phyloP scores from a whole-genome alignment of 768 basidiomycete species.

The Suillus luteus region DNA sequence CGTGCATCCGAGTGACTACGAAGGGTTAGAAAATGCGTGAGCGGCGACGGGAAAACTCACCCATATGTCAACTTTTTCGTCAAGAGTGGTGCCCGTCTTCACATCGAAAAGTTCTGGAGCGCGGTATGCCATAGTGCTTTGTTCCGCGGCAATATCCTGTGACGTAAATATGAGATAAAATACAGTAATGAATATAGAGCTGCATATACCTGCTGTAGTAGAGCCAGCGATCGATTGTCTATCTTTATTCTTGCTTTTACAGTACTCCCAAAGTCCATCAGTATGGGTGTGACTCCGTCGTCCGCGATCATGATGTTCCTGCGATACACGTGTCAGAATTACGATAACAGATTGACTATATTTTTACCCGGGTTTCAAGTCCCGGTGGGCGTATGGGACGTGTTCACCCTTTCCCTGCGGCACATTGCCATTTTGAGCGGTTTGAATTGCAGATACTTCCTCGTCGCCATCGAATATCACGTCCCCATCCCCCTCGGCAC shows the following conservation, averaged over 20 bases:
- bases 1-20: conserved; percentile 91
- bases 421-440: conserved; percentile 38
- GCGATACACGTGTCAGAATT: conserved; percentile 8
- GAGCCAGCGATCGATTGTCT: conserved; percentile 81
- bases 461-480: conserved; percentile 83
- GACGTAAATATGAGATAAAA: conserved; percentile 4
- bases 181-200: conserved; percentile 2
- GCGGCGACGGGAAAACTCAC: conserved; percentile 46
- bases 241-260: conserved; percentile 83
- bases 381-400: conserved; percentile 93
- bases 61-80: conserved; percentile 98
- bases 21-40: conserved; percentile 8
- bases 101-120: conserved; percentile 98
- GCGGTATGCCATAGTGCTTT: conserved; percentile 98
- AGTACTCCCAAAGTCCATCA: conserved; percentile 98
- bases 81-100: conserved; percentile 81
- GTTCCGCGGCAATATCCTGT: conserved; percentile 93
- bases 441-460: conserved; percentile 51
- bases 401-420: conserved; percentile 49
- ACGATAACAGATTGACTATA: conserved; percentile 5
- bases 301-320: conserved; percentile 98
- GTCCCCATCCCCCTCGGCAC: conserved; percentile 54
- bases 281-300: conserved; percentile 78
- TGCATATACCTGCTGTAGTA: conserved; percentile 78
- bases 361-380: conserved; percentile 92